Evolutionary conservation across 2,329 filamentous ascomycete genomes (phyloP), one percentile per base, ranked within the genome.

Genomic region (Colletotrichum melonis): DNA sequence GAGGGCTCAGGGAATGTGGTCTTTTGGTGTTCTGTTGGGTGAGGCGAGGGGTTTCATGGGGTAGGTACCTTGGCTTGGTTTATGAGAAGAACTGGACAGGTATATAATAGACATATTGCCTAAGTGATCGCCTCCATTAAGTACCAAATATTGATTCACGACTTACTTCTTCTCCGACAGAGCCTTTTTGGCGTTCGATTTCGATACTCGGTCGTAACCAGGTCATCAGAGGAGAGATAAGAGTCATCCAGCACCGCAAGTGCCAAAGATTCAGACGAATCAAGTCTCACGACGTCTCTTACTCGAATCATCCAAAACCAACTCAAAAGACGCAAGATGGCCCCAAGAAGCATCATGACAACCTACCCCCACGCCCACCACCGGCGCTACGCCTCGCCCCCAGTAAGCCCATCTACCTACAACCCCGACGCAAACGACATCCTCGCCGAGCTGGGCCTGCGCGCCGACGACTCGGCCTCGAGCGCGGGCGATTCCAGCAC

Each of bases 391-490:
- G 22, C 14, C 32, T 24, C 54, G 35, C 66, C 58, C 38, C 62
- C 62, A 1, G 4, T 22, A 4, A 30, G 28, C 9, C 42, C 11
- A 7, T 54, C 46, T 14, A 32, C 32, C 12, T 32, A 54, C 49
- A 2, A 5, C 16, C 62, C 62, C 8, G 62, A 64, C 38, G 69
- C 70, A 24, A 72, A 74, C 42, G 74, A 76, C 56, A 74, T 75
- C 49, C 72, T 77, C 28, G 75, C 73, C 42, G 76, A 76, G 46
- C 65, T 75, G n/a, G 59, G 72, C 54, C 62, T 67, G 12, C 67
- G 70, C 65, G 64, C 74, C 59, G 76, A 77, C 63, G 74, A 75
- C 62, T 76, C 72, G 24, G 60, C 67, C 7, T 73, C 69, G 55
- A 76, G 75, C 71, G 65, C 63, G 56, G 69, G 72, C 63, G 62